phyloP scores from a whole-genome alignment of 2,329 filamentous ascomycete genomes.

The Penicillium expansum region DNA sequence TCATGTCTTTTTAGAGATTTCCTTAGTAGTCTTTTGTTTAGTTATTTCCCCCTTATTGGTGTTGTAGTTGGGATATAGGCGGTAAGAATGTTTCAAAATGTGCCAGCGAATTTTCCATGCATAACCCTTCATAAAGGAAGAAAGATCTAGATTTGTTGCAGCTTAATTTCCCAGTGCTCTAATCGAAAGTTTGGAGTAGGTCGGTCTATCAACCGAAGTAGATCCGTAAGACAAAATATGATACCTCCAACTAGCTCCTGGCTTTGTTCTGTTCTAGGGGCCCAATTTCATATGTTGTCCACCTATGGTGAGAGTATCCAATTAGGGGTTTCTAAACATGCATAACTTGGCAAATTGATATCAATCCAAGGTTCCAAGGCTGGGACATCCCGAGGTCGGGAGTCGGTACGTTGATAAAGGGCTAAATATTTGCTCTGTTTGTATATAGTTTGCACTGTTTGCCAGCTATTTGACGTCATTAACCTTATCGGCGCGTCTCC shows the following conservation, averaged over 20 bases:
- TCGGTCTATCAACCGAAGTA: neutral
- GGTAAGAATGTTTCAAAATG: no score
- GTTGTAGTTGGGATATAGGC: no score
- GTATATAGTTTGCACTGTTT: constrained; percentile 4
- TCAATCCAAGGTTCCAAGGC: neutral
- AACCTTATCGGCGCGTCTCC: constrained; percentile 25
- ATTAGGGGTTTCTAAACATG: neutral
- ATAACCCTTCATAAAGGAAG: neutral
- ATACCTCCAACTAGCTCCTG: neutral
- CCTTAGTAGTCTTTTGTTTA: no score
- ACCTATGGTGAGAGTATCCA: neutral
- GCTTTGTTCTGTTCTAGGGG: neutral
- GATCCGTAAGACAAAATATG: no score
- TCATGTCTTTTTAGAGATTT: no score
- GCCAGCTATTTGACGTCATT: constrained; percentile 14
- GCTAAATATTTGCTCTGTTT: constrained; percentile 2
- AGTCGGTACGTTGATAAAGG: neutral
- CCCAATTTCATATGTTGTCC: neutral
- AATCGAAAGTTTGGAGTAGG: neutral
- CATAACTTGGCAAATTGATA: neutral
- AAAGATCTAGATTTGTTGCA: neutral
- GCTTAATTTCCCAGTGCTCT: neutral
- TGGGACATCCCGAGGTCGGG: neutral
- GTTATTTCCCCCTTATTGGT: no score
- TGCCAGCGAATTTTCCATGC: no score